Percentiles rank a stretch among this genome's conserved stretches.
Evolutionary conservation across 371 early-diverging fungal genomes (phyloP).

Genomic region (Haplosporangium sp.): DNA sequence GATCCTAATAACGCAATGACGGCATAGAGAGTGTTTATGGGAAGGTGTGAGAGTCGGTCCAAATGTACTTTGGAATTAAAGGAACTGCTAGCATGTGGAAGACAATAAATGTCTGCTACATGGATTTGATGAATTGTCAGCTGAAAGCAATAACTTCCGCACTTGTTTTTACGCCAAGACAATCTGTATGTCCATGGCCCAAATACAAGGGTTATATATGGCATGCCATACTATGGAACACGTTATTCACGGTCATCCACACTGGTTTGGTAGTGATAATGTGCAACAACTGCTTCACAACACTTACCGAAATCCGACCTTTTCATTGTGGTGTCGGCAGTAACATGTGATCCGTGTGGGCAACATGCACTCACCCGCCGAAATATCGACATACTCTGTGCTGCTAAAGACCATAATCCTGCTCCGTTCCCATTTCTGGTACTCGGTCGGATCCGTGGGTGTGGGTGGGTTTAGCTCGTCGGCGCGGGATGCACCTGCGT

Average conservation of each 20-base stretch:
- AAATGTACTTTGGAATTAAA: not conserved
- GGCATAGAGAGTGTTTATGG: too few relatives aligned
- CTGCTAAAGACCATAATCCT: conserved; percentile 55
- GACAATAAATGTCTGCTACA: too few relatives aligned
- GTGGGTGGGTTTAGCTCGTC: conserved; percentile 46
- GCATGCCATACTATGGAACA: too few relatives aligned
- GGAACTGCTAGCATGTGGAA: conserved; percentile 20
- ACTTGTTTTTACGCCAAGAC: too few relatives aligned
- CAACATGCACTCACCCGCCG: conserved; percentile 72
- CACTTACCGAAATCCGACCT: conserved; percentile 67
- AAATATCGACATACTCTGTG: conserved; percentile 67
- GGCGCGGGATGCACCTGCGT: conserved; percentile 9
- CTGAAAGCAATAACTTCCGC: conserved; percentile 9
- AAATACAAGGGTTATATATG: too few relatives aligned
- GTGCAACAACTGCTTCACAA: too few relatives aligned
- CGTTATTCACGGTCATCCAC: too few relatives aligned
- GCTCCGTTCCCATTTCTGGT: conserved; percentile 45
- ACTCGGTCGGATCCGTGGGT: conserved; percentile 44
- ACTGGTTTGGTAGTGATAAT: too few relatives aligned
- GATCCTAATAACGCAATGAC: conserved; percentile 54
- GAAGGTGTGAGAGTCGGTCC: not conserved
- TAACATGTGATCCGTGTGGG: conserved; percentile 86
- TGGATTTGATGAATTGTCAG: conserved; percentile 1
- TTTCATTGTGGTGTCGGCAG: conserved; percentile 80
- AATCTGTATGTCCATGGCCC: too few relatives aligned